Percentiles rank a stretch among this genome's conserved stretches.
These are phyloP conservation scores for Monosporascus cannonballus DNA, from an alignment of 2,329 filamentous ascomycete genomes.

Conservation along the genomic window DNA sequence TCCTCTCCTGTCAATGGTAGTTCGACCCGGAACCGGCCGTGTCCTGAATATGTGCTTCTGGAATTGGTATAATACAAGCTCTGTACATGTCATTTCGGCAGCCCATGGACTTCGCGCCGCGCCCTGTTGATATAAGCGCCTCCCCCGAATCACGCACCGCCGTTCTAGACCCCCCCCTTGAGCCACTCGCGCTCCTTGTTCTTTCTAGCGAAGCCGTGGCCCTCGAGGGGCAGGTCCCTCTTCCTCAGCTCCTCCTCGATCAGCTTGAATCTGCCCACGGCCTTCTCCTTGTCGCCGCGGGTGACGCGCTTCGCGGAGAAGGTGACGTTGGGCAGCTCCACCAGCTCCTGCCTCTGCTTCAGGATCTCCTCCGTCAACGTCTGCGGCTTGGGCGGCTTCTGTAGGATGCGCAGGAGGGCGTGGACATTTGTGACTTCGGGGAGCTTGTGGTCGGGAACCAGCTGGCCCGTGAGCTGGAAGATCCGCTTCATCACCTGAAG, in stretches of 20 bases:
- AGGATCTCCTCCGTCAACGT: slow-evolving; percentile 59
- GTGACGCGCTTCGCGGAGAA: slow-evolving; percentile 60
- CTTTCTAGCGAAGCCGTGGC: slow-evolving; percentile 33
- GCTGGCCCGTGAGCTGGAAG: slow-evolving; percentile 72
- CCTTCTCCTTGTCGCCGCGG: slow-evolving; percentile 64
- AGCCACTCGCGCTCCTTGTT: slow-evolving; percentile 39
- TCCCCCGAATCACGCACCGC: neutral
- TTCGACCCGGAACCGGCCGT: no score
- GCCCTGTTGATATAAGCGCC: no score
- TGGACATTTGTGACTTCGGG: slow-evolving; percentile 46
- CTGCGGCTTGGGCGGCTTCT: slow-evolving; percentile 47
- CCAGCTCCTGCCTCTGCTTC: slow-evolving; percentile 24
- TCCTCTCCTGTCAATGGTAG: no score
- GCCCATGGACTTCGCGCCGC: no score
- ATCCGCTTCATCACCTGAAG: slow-evolving; percentile 72
- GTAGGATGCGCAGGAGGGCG: slow-evolving; percentile 47
- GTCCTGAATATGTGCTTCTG: neutral
- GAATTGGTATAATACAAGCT: neutral
- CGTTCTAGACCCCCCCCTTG: slow-evolving; percentile 28
- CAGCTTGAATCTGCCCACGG: slow-evolving; percentile 71
- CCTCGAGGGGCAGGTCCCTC: slow-evolving; percentile 53
- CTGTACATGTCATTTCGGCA: neutral
- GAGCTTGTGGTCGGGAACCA: slow-evolving; percentile 66
- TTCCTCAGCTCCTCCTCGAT: slow-evolving; percentile 64
- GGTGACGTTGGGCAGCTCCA: slow-evolving; percentile 60